Conservation (phyloP, 768 basidiomycete species). For the Auriscalpium orientale region DNA sequence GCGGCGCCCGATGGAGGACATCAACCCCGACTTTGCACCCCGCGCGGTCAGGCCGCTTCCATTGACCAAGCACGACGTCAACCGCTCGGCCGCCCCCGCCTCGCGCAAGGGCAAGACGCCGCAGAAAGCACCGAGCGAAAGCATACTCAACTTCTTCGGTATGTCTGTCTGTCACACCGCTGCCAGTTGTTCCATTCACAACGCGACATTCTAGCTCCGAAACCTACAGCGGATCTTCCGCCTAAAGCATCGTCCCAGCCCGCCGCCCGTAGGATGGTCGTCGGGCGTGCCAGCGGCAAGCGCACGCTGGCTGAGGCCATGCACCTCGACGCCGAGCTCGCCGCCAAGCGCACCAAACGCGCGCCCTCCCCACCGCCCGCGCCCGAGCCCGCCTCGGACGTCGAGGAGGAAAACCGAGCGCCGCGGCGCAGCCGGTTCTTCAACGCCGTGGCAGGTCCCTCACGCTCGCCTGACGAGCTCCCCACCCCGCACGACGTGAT, state of each 20-base stretch:
- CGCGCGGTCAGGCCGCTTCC: conserved; percentile 39
- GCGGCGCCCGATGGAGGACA: conserved; percentile 65
- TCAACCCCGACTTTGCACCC: conserved; percentile 60
- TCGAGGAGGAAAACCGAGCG: neutral
- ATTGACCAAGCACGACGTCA: conserved; percentile 14
- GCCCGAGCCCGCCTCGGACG: too few species aligned
- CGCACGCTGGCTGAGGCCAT: conserved; percentile 63
- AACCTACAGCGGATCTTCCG: neutral
- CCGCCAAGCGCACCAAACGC: conserved; percentile 40
- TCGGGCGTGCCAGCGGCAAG: conserved; percentile 67
- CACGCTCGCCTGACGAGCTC: conserved; percentile 17
- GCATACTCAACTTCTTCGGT: conserved; percentile 63
- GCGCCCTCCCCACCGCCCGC: conserved; percentile 20
- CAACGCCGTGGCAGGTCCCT: conserved; percentile 2
- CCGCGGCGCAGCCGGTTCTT: conserved; percentile 14
- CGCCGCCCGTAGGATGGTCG: conserved; percentile 12
- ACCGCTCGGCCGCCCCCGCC: conserved; percentile 6
- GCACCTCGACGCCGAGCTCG: conserved; percentile 46
- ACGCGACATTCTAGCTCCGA: conserved; percentile 5
- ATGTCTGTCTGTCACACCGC: conserved; percentile 24
- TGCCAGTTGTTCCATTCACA: neutral
- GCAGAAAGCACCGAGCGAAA: conserved; percentile 22
- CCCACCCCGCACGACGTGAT: conserved; percentile 22
- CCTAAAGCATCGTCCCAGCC: conserved; percentile 10
- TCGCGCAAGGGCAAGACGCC: conserved; percentile 39